phyloP scores from a whole-genome alignment of 129 eudicot genomes.

The Arctium lappa region DNA sequence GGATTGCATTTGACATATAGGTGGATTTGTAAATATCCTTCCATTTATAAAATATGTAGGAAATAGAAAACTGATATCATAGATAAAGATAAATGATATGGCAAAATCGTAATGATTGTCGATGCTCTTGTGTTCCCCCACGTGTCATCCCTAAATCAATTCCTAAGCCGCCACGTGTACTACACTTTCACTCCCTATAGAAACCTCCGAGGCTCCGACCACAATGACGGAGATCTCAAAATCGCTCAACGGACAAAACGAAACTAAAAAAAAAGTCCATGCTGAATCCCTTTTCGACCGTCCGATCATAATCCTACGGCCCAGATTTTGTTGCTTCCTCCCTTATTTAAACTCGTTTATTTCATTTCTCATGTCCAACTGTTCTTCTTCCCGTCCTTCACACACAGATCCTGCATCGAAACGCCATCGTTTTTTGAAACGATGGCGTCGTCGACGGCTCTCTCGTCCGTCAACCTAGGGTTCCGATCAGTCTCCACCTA shows the following conservation, averaged over 20 bases:
- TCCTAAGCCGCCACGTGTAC: background rate
- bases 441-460: slow-evolving; percentile 85
- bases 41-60: no score
- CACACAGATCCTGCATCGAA: background rate
- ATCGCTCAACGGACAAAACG: background rate
- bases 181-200: background rate
- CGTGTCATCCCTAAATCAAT: background rate
- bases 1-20: no score
- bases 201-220: background rate
- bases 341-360: background rate
- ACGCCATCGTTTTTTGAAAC: slow-evolving; percentile 37
- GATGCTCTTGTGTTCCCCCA: background rate
- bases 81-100: no score
- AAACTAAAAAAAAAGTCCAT: background rate
- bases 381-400: background rate
- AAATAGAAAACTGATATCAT: no score
- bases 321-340: background rate
- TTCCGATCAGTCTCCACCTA: slow-evolving; percentile 37
- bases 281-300: background rate
- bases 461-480: slow-evolving; percentile 55
- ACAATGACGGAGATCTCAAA: background rate
- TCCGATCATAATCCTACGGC: background rate
- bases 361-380: background rate
- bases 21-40: no score
- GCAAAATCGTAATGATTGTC: no score